Evolutionary conservation across 2,329 filamentous ascomycete species (phyloP).

Genomic region (Sporothrix curviconia): DNA sequence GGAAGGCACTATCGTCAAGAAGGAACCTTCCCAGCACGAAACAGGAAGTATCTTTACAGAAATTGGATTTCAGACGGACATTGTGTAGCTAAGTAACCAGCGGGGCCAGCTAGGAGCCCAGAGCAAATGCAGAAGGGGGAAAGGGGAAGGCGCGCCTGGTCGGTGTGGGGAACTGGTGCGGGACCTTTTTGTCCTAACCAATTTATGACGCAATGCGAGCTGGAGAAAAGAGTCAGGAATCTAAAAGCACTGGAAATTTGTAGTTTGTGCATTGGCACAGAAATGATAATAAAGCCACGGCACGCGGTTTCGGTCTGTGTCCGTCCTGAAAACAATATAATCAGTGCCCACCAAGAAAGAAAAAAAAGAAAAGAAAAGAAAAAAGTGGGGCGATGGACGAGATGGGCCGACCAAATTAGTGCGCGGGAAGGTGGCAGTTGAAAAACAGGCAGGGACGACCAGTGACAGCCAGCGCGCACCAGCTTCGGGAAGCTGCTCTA

Average conservation of each 20-base stretch:
- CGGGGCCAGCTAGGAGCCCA: not conserved
- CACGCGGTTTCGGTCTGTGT: too few species aligned
- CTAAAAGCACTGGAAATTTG: too few species aligned
- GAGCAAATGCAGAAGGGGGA: not conserved
- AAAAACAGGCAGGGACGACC: not conserved
- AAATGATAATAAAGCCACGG: too few species aligned
- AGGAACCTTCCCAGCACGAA: too few species aligned
- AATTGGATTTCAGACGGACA: not conserved
- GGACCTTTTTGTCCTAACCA: too few species aligned
- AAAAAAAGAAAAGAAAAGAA: not conserved
- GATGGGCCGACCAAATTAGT: not conserved
- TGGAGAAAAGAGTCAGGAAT: too few species aligned
- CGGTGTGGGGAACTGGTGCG: not conserved
- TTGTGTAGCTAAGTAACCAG: not conserved
- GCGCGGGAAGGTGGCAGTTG: not conserved
- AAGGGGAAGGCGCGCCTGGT: constrained; percentile 11
- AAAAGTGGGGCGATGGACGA: too few species aligned
- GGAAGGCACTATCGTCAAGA: too few species aligned
- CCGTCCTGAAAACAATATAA: not conserved
- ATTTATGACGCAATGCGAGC: constrained; percentile 17
- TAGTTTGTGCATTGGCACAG: too few species aligned
- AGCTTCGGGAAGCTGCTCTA: not conserved
- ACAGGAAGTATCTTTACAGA: not conserved
- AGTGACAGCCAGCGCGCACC: not conserved
- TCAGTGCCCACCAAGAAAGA: not conserved